Percentiles rank a stretch among this genome's conserved stretches.
Conservation (phyloP, 768 basidiomycete species). For the Panellus pusillus region DNA sequence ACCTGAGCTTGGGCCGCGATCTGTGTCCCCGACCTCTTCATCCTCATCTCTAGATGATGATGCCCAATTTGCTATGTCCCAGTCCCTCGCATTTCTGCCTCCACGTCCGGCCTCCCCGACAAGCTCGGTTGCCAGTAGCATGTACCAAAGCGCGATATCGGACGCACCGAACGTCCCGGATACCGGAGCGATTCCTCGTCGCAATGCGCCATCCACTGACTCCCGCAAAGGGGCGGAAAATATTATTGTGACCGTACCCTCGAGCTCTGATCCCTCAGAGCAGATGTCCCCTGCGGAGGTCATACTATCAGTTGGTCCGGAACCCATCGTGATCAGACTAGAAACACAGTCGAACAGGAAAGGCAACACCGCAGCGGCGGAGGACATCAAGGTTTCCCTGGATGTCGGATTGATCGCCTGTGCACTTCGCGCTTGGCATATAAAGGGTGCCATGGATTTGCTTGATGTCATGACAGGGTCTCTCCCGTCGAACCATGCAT, state of each 20-base stretch:
- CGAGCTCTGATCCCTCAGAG: slow-evolving; percentile 26
- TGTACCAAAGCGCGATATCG: slow-evolving; percentile 79
- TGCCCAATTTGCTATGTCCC: slow-evolving; percentile 67
- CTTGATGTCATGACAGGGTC: slow-evolving; percentile 30
- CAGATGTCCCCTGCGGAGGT: slow-evolving; percentile 29
- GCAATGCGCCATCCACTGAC: slow-evolving; percentile 19
- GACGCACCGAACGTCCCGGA: slow-evolving; percentile 17
- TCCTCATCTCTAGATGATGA: slow-evolving; percentile 67
- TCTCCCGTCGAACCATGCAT: slow-evolving; percentile 19
- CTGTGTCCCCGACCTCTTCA: slow-evolving; percentile 53
- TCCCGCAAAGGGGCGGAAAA: slow-evolving; percentile 1
- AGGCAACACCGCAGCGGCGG: slow-evolving; percentile 20
- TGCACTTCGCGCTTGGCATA: slow-evolving; percentile 56
- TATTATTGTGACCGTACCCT: background rate
- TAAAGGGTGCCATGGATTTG: slow-evolving; percentile 49
- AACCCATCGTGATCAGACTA: slow-evolving; percentile 60
- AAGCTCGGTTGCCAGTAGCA: slow-evolving; percentile 57
- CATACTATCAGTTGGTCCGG: slow-evolving; percentile 61
- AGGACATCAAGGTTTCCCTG: slow-evolving; percentile 41
- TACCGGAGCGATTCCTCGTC: slow-evolving; percentile 5
- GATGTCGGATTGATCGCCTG: slow-evolving; percentile 54
- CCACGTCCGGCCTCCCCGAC: slow-evolving; percentile 44
- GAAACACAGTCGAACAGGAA: slow-evolving; percentile 32
- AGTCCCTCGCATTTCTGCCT: slow-evolving; percentile 67
- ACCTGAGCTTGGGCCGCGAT: slow-evolving; percentile 24